phyloP scores from a whole-genome alignment of 1,139 yeast genomes.

The Candida gigantensis region DNA sequence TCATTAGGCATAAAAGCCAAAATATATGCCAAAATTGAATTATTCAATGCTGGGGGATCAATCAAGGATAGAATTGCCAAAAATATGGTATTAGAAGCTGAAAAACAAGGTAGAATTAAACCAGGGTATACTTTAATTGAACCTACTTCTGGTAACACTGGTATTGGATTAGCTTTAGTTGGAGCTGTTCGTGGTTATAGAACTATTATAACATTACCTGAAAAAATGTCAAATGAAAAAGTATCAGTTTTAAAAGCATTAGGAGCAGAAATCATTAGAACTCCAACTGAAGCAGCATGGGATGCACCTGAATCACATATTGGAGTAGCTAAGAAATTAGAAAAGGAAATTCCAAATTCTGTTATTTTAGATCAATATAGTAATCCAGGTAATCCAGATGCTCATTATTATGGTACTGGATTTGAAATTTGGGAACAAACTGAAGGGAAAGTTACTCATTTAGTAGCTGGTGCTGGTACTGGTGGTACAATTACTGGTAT shows the following conservation, averaged over 20 bases:
- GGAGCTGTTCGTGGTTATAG: conserved; percentile 89
- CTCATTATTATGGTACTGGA: conserved; percentile 86
- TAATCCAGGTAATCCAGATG: conserved; percentile 77
- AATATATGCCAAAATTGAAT: conserved; percentile 60
- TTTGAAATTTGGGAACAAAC: conserved; percentile 85
- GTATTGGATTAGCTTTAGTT: conserved; percentile 84
- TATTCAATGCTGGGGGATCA: conserved; percentile 71
- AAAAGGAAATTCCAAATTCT: conserved; percentile 83
- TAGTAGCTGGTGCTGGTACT: conserved; percentile 92
- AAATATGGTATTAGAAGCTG: conserved; percentile 82
- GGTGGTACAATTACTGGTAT: conserved; percentile 85
- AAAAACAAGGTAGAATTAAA: conserved; percentile 72
- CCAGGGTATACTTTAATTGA: conserved; percentile 87
- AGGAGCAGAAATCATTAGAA: conserved; percentile 89
- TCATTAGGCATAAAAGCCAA: conserved; percentile 70
- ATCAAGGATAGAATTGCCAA: conserved; percentile 67
- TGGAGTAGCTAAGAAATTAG: conserved; percentile 82
- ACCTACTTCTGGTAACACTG: conserved; percentile 89
- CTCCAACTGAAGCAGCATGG: conserved; percentile 94
- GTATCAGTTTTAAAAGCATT: conserved; percentile 85
- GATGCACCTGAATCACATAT: conserved; percentile 91
- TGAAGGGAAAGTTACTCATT: conserved; percentile 67
- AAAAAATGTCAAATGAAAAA: conserved; percentile 90
- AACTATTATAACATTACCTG: conserved; percentile 86
- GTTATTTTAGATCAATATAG: conserved; percentile 84